Base-by-base conservation (phyloP, 116 monocot genomes). In the Trichopus zeylanicus region DNA sequence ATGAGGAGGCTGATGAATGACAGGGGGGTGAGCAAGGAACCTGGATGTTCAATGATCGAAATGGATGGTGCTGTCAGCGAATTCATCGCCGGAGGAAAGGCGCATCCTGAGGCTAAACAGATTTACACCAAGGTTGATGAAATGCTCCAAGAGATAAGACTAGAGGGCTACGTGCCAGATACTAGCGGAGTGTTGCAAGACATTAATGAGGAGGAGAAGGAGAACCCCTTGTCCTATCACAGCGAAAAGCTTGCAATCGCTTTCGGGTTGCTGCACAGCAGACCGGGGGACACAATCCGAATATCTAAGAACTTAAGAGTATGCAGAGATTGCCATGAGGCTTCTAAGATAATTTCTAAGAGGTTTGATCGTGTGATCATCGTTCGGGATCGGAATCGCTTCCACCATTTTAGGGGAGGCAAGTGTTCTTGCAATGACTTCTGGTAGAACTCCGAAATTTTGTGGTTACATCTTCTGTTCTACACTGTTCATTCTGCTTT, bases 231-330 rank as follows among this genome's bases (percentile, higher is more conserved):
- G 61, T 42, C 59, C 49, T 80, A 67, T 39, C 80, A 88, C 55
- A 83, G 88, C 23, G 88, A 83, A 63, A 82, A 83, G 57, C 73
- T 88, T 4, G 88, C 80, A 7, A 76, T 88, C 46, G 82, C 83
- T 20, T 77, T 68, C 60, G 83, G 88, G 48, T 59, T 88, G 67
- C 53, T 77, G 61, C 70, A 75, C 33, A 71, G 68, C 6, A 62
- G 15, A 29, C 51, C 39, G 26, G 88, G 83, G 4, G 77, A 76
- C 23, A 76, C 74, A 4, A 76, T 88, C 22, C 59, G 79, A 12
- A 77, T 88, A 19, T 68, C 71, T 0, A 88, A 88, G 59, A 88
- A 77, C 32, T 73, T 88, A 59, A 67, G 88, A 35, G 77, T 88
- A 1, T 83, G 79, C 32, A 67, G 46, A 53, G 80, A 88, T 52